Conservation (phyloP, 257 asterid genomes). For the Lantana camara region DNA sequence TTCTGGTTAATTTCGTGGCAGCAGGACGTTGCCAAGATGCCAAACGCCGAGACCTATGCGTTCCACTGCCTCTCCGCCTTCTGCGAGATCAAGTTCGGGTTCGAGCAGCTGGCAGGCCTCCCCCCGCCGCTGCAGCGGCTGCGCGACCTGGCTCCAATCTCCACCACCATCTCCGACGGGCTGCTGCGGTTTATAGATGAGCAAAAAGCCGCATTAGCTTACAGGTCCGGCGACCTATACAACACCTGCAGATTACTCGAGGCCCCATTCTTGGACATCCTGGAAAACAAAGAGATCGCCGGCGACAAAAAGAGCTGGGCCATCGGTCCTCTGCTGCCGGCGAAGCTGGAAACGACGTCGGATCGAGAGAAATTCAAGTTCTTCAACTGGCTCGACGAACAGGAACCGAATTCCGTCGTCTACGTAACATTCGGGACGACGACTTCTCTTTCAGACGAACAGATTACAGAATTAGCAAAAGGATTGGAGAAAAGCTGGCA, state of each 20-base stretch:
- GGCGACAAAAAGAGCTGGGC: slow-evolving; percentile 37
- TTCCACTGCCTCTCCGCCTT: slow-evolving; percentile 42
- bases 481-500: slow-evolving; percentile 52
- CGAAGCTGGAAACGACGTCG: neutral
- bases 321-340: slow-evolving; percentile 44
- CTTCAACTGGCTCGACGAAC: slow-evolving; percentile 47
- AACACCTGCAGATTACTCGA: slow-evolving; percentile 47
- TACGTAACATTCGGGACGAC: slow-evolving; percentile 52
- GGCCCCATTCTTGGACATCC: slow-evolving; percentile 29
- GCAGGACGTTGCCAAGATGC: slow-evolving; percentile 37
- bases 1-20: no score
- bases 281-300: slow-evolving; percentile 21
- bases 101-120: slow-evolving; percentile 26
- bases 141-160: slow-evolving; percentile 20
- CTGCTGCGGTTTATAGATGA: slow-evolving; percentile 12
- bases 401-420: slow-evolving; percentile 39
- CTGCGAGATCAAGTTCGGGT: slow-evolving; percentile 13
- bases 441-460: slow-evolving; percentile 37
- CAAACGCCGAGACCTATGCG: slow-evolving; percentile 42
- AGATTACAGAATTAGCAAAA: slow-evolving; percentile 37
- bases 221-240: slow-evolving; percentile 35
- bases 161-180: slow-evolving; percentile 16
- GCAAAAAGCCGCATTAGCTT: slow-evolving; percentile 9
- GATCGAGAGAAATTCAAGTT: neutral
- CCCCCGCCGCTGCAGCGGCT: slow-evolving; percentile 14